Evolutionary conservation across 164 flowering plant genomes (phyloP), one percentile per base, ranked within the genome.

Genomic region (Aristolochia californica): DNA sequence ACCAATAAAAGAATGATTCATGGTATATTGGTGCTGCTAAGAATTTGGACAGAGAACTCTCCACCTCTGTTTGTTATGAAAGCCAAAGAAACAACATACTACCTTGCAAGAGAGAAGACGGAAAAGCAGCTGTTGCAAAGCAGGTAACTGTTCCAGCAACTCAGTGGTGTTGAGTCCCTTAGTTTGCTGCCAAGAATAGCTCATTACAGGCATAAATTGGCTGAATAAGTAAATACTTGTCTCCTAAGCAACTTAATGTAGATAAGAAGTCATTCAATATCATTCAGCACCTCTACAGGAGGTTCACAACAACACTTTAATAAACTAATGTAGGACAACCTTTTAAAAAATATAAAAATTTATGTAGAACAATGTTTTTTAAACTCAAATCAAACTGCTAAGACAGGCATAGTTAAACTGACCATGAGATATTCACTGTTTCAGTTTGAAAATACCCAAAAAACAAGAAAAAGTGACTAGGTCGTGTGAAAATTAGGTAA

Each of bases 81-180:
- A 24, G 22, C 27, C 28, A 23, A 5, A 17, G 44, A 38, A 50
- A 18, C 26, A 21, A 7, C 2, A 0, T 5, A 10, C 16, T 22
- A 90, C 97, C 97, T 84, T 88, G 71, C 99, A 94, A 68, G 76
- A 82, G 75, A 90, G 72, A 60, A 83, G 86, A 57, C 97, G 95
- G 65, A 58, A 75, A 25, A 87, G 84, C 57, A 94, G 93, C 68
- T 86, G 90, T 66, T 94, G 99, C 75, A 94, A 66, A 40, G 96
- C 95, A 60, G 97, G 96, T 61, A 94, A 72, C 15, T 90, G 99
- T 66, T 85, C 96, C 45, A 94, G 89, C 77, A 94, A 69, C n/a
- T 89, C 96, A 48, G 66, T 73, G 53, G 97, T 88, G 62, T 82
- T 87, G 69, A 90, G 68, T 57, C 88, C 99, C 72, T 80, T 88